phyloP scores from a whole-genome alignment of 345 rosid species.

The Pistacia atlantica region DNA sequence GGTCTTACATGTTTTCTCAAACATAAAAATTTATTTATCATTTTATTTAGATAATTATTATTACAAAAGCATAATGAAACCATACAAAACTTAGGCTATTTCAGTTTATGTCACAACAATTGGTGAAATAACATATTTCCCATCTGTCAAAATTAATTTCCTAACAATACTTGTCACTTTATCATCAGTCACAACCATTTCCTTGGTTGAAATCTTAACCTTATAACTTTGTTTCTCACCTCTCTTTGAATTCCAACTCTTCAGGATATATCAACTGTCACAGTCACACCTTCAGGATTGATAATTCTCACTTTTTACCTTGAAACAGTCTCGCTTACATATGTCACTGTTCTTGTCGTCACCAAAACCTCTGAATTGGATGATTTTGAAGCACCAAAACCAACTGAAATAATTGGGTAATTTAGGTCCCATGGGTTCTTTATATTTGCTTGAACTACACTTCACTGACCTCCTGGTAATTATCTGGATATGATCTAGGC shows the following conservation, averaged over 20 bases:
- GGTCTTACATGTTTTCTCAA: too few relatives aligned
- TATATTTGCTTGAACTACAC: slow-evolving; percentile 9
- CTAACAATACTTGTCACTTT: background rate
- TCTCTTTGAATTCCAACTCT: background rate
- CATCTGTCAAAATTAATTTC: background rate
- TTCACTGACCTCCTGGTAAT: slow-evolving; percentile 5
- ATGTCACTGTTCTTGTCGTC: slow-evolving; percentile 14
- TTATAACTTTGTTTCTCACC: slow-evolving; percentile 16
- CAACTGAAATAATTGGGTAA: slow-evolving; percentile 22
- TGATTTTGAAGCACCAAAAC: slow-evolving; percentile 1
- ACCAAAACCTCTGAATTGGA: background rate
- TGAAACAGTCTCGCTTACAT: background rate
- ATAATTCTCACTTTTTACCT: background rate
- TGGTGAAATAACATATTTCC: background rate
- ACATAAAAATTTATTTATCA: too few relatives aligned
- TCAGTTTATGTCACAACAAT: background rate
- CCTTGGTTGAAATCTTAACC: slow-evolving; percentile 6
- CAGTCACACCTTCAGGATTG: background rate
- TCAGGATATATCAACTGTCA: slow-evolving; percentile 11
- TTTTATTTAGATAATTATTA: too few relatives aligned
- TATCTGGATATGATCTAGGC: background rate
- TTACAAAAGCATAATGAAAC: background rate
- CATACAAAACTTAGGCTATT: background rate
- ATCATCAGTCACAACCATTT: background rate
- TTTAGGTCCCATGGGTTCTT: slow-evolving; percentile 21